A percentile compares a stretch with the other conserved stretches of the same genome.
Evolutionary conservation across 768 basidiomycete genomes (phyloP).

Genomic region (Psilocybe cubensis): DNA sequence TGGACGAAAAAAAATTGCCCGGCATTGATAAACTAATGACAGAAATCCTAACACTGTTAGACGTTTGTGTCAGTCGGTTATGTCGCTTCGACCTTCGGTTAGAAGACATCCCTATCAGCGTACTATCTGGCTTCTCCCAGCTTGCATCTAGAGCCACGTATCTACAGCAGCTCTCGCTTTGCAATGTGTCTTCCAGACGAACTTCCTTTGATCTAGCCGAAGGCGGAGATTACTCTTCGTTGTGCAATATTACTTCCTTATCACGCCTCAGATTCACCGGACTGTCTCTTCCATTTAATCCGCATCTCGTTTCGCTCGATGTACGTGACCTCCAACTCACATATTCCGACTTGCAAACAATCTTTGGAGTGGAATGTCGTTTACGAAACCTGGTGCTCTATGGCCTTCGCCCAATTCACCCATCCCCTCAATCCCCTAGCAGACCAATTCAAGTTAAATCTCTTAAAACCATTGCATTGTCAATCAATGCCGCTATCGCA

Average conservation of each 20-base stretch:
- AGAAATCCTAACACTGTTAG: neutral
- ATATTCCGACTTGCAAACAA: slow-evolving; percentile 11
- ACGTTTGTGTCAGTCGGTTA: slow-evolving; percentile 7
- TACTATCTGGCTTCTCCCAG: neutral
- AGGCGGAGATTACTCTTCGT: slow-evolving; percentile 3
- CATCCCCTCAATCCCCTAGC: neutral
- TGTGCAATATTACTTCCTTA: slow-evolving; percentile 7
- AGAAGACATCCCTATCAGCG: neutral
- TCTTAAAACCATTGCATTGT: slow-evolving; percentile 16
- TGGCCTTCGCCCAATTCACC: slow-evolving; percentile 9
- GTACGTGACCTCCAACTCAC: slow-evolving; percentile 9
- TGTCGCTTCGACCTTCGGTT: slow-evolving; percentile 18
- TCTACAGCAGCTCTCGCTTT: slow-evolving; percentile 21
- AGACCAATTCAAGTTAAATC: slow-evolving; percentile 10
- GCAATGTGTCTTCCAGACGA: neutral
- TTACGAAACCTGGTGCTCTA: slow-evolving; percentile 14
- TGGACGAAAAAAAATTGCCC: slow-evolving; percentile 12
- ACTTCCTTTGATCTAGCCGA: neutral
- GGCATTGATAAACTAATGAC: neutral
- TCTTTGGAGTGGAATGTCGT: slow-evolving; percentile 18
- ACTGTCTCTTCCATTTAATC: slow-evolving; percentile 8
- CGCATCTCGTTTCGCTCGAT: slow-evolving; percentile 15
- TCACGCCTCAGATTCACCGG: slow-evolving; percentile 15
- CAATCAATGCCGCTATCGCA: slow-evolving; percentile 2
- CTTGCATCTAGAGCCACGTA: neutral